Conservation (phyloP, 1,284 basidiomycete species). For the Xerocomus minutiporus region DNA sequence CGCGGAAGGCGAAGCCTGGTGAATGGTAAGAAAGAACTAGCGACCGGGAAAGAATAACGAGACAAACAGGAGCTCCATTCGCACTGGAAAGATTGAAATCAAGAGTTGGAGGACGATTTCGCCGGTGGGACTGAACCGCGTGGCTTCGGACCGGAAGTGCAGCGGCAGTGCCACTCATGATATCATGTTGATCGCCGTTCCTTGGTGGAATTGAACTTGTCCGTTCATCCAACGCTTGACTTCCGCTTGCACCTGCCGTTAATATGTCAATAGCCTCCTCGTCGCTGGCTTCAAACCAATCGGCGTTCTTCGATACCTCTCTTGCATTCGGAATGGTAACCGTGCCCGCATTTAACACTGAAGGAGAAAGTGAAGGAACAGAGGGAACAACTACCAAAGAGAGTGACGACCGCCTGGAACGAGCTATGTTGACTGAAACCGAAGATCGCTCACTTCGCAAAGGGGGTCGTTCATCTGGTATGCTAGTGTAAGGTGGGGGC, state of each 20-base stretch:
- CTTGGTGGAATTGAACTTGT: constrained; percentile 53
- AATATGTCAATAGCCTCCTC: constrained; percentile 79
- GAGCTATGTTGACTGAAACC: constrained; percentile 29
- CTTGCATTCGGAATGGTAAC: constrained; percentile 8
- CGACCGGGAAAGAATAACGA: constrained; percentile 54
- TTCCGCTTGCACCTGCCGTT: constrained; percentile 72
- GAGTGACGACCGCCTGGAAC: constrained; percentile 38
- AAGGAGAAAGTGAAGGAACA: constrained; percentile 38
- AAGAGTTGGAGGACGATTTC: constrained; percentile 59
- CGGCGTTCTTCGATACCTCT: constrained; percentile 48
- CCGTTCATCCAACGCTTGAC: constrained; percentile 73
- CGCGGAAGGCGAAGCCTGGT: constrained; percentile 49
- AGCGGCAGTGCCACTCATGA: constrained; percentile 10
- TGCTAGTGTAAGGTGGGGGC: constrained; percentile 32
- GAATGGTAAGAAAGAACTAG: constrained; percentile 61
- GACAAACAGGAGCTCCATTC: constrained; percentile 33
- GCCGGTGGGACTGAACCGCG: constrained; percentile 36
- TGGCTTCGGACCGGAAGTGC: constrained; percentile 33
- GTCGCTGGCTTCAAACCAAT: constrained; percentile 70
- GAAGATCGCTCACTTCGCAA: constrained; percentile 26
- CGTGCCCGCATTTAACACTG: constrained; percentile 21
- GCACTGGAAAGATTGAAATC: constrained; percentile 50
- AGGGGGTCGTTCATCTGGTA: constrained; percentile 19
- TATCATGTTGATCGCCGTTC: constrained; percentile 13
- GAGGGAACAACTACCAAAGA: constrained; percentile 60